Evolutionary conservation across 352 stramenopile species (phyloP).

Genomic region (Pythium pyrilobum): DNA sequence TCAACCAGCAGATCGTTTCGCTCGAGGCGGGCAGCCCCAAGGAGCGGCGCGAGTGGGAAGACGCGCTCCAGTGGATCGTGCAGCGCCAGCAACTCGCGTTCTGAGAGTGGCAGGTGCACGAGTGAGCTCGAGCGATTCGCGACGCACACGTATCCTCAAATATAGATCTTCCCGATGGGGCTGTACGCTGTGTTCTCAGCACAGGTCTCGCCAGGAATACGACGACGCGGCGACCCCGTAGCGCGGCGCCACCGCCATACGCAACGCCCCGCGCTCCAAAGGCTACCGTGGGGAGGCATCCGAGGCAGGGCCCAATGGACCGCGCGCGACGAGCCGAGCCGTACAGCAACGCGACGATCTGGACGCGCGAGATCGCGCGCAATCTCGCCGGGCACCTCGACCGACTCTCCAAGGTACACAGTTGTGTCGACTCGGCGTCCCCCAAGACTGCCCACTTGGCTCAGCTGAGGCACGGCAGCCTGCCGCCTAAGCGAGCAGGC

Average conservation of each 20-base stretch:
- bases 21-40: slow-evolving; percentile 26
- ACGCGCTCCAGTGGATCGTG: slow-evolving; percentile 37
- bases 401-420: slow-evolving; percentile 64
- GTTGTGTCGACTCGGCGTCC: slow-evolving; percentile 62
- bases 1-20: slow-evolving; percentile 33
- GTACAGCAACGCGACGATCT: slow-evolving; percentile 74
- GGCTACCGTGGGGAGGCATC: too few relatives aligned
- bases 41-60: slow-evolving; percentile 33
- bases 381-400: slow-evolving; percentile 67
- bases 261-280: too few relatives aligned
- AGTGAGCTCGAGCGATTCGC: not conserved
- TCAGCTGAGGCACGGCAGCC: slow-evolving; percentile 34
- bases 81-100: not conserved
- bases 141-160: not conserved
- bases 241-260: too few relatives aligned
- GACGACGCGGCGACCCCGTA: too few relatives aligned
- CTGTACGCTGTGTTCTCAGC: too few relatives aligned
- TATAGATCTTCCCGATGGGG: too few relatives aligned
- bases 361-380: slow-evolving; percentile 62
- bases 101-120: not conserved
- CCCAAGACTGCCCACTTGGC: slow-evolving; percentile 48
- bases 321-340: slow-evolving; percentile 61
- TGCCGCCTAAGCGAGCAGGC: slow-evolving; percentile 30
- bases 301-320: too few relatives aligned
- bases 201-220: too few relatives aligned